Conservation (phyloP, 1,284 basidiomycete genomes). For the Apiotrichum akiyoshidainum region DNA sequence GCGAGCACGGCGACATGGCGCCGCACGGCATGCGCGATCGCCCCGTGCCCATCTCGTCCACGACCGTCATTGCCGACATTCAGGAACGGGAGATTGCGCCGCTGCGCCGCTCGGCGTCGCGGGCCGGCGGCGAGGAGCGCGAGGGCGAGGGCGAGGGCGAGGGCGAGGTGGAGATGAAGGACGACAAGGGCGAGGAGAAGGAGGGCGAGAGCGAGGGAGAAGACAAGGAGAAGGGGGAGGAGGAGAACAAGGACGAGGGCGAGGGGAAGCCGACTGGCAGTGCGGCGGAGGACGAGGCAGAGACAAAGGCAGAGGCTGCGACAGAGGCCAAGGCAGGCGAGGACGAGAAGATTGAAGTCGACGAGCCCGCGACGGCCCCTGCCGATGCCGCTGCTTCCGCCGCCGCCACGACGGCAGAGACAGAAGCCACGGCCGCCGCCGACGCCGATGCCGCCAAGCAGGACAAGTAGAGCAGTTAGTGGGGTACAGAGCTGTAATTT, state of each 20-base stretch:
- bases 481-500: not conserved
- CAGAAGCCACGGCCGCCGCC: too few species aligned
- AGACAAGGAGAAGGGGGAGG: not conserved
- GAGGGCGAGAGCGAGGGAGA: not conserved
- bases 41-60: constrained; percentile 45
- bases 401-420: too few species aligned
- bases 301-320: not conserved
- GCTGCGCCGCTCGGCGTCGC: constrained; percentile 28
- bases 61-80: constrained; percentile 35
- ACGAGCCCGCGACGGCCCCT: not conserved
- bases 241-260: not conserved
- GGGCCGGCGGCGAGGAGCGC: not conserved
- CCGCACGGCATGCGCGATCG: constrained; percentile 48
- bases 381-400: not conserved
- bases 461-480: too few species aligned
- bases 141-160: not conserved
- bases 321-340: not conserved
- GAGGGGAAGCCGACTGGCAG: too few species aligned
- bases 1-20: constrained; percentile 39
- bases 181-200: not conserved
- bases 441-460: too few species aligned
- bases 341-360: not conserved
- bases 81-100: constrained; percentile 34
- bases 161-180: too few species aligned
- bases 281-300: not conserved